Percentiles rank a stretch among this genome's conserved stretches.
These are phyloP conservation scores for Picochlorum sp. DNA, from an alignment of 139 green algal species.

Conservation along the genomic window DNA sequence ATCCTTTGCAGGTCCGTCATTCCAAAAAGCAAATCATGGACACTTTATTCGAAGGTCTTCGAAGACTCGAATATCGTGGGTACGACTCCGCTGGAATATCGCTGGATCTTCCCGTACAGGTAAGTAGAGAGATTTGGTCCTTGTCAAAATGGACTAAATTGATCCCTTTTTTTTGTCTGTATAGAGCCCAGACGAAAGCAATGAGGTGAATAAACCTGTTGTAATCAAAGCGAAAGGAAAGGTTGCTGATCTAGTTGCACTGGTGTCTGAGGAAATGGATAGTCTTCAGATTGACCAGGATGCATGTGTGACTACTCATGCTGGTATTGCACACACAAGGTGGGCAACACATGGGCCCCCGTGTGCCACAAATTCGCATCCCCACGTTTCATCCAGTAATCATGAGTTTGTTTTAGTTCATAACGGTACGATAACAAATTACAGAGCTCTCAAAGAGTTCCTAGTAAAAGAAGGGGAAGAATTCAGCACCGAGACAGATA, in stretches of 20 bases:
- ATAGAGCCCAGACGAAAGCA: too few species aligned
- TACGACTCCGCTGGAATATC: conserved; percentile 93
- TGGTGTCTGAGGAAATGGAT: conserved; percentile 6
- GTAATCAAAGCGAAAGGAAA: conserved; percentile 87
- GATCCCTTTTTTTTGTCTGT: too few species aligned
- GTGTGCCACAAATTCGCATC: conserved; percentile 81
- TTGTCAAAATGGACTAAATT: background rate
- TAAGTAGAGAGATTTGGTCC: background rate
- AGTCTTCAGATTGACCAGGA: background rate
- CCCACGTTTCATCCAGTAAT: conserved; percentile 56
- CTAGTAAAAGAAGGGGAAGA: conserved; percentile 79
- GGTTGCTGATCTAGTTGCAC: conserved; percentile 69
- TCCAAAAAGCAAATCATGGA: conserved; percentile 71
- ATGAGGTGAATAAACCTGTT: conserved; percentile 22
- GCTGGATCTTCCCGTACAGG: conserved; percentile 46
- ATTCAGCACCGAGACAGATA: conserved; percentile 96
- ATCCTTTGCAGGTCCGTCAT: conserved; percentile 28
- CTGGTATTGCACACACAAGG: conserved; percentile 92
- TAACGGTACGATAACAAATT: conserved; percentile 99
- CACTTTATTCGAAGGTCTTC: conserved; percentile 78
- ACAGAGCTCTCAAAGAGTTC: conserved; percentile 80
- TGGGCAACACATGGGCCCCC: conserved; percentile 96
- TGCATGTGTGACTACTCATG: conserved; percentile 47
- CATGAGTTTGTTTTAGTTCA: conserved; percentile 94
- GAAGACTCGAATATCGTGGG: conserved; percentile 92